phyloP scores from a whole-genome alignment of 306 rosid genomes.

The Cucurbita maxima region DNA sequence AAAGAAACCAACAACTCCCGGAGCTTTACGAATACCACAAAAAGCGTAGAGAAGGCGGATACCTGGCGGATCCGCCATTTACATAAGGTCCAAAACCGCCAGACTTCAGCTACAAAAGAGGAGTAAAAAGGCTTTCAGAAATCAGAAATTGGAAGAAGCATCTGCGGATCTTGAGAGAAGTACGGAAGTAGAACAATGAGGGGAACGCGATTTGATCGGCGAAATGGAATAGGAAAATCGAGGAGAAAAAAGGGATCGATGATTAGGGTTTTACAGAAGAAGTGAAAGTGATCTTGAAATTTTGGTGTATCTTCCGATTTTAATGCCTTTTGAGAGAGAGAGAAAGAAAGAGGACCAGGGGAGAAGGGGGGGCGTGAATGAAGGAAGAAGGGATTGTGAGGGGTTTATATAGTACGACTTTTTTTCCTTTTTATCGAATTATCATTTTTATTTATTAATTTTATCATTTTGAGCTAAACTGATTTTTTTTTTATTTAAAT shows the following conservation, averaged over 20 bases:
- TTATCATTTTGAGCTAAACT: too few relatives aligned
- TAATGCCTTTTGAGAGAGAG: neutral
- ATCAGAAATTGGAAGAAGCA: neutral
- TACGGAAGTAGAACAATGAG: too few relatives aligned
- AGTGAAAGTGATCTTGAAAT: conserved; percentile 23
- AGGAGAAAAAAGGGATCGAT: conserved; percentile 16
- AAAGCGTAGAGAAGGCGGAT: conserved; percentile 30
- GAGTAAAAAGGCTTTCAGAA: neutral
- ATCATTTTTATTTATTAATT: neutral
- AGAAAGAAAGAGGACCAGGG: neutral
- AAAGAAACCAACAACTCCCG: conserved; percentile 11
- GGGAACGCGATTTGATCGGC: too few relatives aligned
- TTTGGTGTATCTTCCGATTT: conserved; percentile 7
- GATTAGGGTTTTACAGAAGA: conserved; percentile 68
- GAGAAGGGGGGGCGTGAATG: neutral
- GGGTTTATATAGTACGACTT: neutral
- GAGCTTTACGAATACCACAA: conserved; percentile 14
- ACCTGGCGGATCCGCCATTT: conserved; percentile 87
- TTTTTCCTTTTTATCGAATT: neutral
- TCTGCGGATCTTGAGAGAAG: conserved; percentile 26
- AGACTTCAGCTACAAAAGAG: conserved; percentile 34
- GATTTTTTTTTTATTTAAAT: too few relatives aligned
- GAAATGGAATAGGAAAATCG: conserved; percentile 12
- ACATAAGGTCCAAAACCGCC: conserved; percentile 48
- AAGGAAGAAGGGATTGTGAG: neutral